Evolutionary conservation across 805 yeast genomes (phyloP), one percentile per base, ranked within the genome.

Genomic region (Metschnikowia lochheadii): DNA sequence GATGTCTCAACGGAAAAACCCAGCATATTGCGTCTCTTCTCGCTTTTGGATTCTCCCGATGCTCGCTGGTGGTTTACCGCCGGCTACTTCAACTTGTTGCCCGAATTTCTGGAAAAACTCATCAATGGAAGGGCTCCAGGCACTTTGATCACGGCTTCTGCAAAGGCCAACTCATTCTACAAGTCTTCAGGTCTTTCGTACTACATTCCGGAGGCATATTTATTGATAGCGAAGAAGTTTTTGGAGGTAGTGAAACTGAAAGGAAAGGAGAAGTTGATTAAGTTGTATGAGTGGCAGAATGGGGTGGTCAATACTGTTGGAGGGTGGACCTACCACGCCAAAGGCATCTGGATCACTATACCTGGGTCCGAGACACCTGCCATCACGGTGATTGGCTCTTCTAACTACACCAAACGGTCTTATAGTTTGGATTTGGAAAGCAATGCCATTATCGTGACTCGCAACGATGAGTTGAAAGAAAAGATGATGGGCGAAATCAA

Each of bases 251-350:
- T 85, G 7, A 64, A 67, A 20, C 51, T 57, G 10, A 59, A 67
- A 31, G 73, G 76, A 1, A 78, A 75, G 58, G 69, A 73, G 15
- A 50, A 70, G 2, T 57, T 71, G 34, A 82, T 92, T 31, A 66
- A 70, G 17, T 70, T 94, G 35, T 76, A 75, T 49, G 98, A 92
- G 66, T 94, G 99, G 99, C 78, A 80, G 61, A 82, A 80, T 44
- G 99, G 99, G 1, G 72, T 82, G 2, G 96, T 89, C 3, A 89
- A 89, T 62, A 79, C 86, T 6, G 79, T 83, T 0, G 78, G 75
- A 29, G 99, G 99, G 1, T 92, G 99, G 98, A 88, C 97, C 0
- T 94, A 94, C 66, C 99, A 94, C 63, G 98, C 99, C 13, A 94
- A 94, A 64, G 99, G 99, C 1, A 70, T 92, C 4, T 94, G 98